These are phyloP conservation scores for Lasiosphaeria ovina DNA, from an alignment of 495 filamentous ascomycete species.

Conservation along the genomic window DNA sequence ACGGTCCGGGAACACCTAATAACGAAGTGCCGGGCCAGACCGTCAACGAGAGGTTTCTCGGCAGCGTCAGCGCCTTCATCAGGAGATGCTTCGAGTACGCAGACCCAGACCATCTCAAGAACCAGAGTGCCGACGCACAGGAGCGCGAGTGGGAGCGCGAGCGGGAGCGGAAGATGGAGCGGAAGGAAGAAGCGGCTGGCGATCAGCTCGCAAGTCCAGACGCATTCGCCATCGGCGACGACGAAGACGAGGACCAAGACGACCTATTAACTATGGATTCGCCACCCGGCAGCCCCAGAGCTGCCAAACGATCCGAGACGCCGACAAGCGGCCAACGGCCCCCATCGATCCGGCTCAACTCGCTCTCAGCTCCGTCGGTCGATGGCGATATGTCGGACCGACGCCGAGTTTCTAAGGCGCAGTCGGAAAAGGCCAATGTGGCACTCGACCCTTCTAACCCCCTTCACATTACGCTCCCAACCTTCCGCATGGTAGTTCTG, in stretches of 20 bases:
- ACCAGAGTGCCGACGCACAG: slow-evolving; percentile 38
- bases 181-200: slow-evolving; percentile 23
- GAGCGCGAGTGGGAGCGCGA: neutral
- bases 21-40: slow-evolving; percentile 41
- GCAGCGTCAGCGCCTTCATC: slow-evolving; percentile 92
- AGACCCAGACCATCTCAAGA: slow-evolving; percentile 78
- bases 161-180: neutral
- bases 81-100: slow-evolving; percentile 97
- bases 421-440: slow-evolving; percentile 69
- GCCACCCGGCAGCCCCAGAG: slow-evolving; percentile 35
- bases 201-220: slow-evolving; percentile 45
- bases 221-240: slow-evolving; percentile 77
- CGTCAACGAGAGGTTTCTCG: slow-evolving; percentile 76
- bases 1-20: slow-evolving; percentile 23
- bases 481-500: slow-evolving; percentile 97
- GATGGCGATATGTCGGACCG: slow-evolving; percentile 15
- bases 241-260: slow-evolving; percentile 57
- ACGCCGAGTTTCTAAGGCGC: slow-evolving; percentile 50
- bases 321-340: slow-evolving; percentile 14
- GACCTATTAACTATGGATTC: slow-evolving; percentile 63
- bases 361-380: slow-evolving; percentile 12
- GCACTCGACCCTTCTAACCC: slow-evolving; percentile 91
- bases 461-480: slow-evolving; percentile 92
- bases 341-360: slow-evolving; percentile 23
- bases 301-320: slow-evolving; percentile 31